phyloP scores from a whole-genome alignment of 257 asterid genomes.

The Verbascum thapsus region DNA sequence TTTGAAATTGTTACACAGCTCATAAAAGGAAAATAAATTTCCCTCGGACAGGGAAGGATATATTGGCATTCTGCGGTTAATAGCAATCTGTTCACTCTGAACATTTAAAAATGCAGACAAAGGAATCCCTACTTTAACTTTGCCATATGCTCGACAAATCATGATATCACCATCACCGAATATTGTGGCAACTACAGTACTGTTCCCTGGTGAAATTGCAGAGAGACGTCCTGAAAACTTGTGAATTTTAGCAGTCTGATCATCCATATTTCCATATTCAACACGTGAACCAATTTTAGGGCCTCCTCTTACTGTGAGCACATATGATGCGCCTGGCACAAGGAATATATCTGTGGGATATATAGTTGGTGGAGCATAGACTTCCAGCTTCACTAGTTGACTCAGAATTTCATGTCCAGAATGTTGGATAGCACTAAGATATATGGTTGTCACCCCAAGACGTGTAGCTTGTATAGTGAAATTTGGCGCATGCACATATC shows the following conservation, averaged over 20 bases:
- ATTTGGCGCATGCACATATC: slow-evolving; percentile 47
- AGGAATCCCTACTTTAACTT: slow-evolving; percentile 79
- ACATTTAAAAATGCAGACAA: slow-evolving; percentile 64
- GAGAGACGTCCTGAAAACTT: slow-evolving; percentile 54
- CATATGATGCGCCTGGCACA: slow-evolving; percentile 87
- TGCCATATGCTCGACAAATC: slow-evolving; percentile 71
- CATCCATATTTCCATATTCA: slow-evolving; percentile 60
- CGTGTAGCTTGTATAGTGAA: slow-evolving; percentile 58
- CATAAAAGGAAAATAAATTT: slow-evolving; percentile 76
- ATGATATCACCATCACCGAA: slow-evolving; percentile 55
- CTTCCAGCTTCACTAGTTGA: slow-evolving; percentile 70
- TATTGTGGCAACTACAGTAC: slow-evolving; percentile 66
- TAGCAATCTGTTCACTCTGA: slow-evolving; percentile 76
- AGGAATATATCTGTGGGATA: slow-evolving; percentile 74
- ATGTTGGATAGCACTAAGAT: slow-evolving; percentile 67
- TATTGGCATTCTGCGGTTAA: slow-evolving; percentile 62
- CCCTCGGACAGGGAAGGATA: slow-evolving; percentile 78
- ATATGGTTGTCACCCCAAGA: slow-evolving; percentile 72
- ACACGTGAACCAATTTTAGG: slow-evolving; percentile 66
- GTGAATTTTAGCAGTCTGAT: slow-evolving; percentile 59
- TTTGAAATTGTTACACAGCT: slow-evolving; percentile 63
- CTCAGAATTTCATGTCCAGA: slow-evolving; percentile 73
- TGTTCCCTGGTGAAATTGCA: slow-evolving; percentile 76
- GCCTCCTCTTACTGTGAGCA: slow-evolving; percentile 76
- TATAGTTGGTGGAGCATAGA: slow-evolving; percentile 75